Percentiles rank a stretch among this genome's conserved stretches.
phyloP scores from a whole-genome alignment of 2,329 filamentous ascomycete genomes.

The Emergomyces africanus region DNA sequence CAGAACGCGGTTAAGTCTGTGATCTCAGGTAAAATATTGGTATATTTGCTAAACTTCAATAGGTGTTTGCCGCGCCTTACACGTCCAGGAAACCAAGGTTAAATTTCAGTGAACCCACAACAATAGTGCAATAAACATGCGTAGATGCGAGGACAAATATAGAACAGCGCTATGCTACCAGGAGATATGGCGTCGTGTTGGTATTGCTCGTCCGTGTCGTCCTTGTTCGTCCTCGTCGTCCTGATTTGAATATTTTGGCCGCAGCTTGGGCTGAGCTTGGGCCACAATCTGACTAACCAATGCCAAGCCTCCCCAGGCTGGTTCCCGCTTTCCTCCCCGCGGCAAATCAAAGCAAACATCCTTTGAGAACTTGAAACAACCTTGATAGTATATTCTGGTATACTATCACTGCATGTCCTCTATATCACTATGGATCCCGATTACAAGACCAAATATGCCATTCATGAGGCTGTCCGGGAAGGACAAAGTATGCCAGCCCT shows the following conservation, averaged over 20 bases:
- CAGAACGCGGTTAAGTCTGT: background rate
- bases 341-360: background rate
- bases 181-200: background rate
- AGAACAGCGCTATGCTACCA: background rate
- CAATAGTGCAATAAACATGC: background rate
- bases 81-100: background rate
- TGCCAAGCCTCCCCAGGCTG: background rate
- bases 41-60: background rate
- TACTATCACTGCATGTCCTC: slow-evolving; percentile 4
- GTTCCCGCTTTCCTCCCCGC: background rate
- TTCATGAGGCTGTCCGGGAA: slow-evolving; percentile 78
- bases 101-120: background rate
- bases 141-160: background rate
- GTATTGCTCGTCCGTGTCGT: too few species aligned
- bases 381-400: too few species aligned
- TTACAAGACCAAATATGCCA: slow-evolving; percentile 55
- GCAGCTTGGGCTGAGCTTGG: background rate
- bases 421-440: slow-evolving; percentile 26
- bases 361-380: background rate
- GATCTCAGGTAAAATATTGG: background rate
- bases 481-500: slow-evolving; percentile 53
- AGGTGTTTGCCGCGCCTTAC: background rate
- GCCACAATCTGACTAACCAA: slow-evolving; percentile 7
- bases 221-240: background rate
- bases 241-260: background rate